phyloP scores from a whole-genome alignment of 176 grass and related monocot species.

The Dactylis glomerata region DNA sequence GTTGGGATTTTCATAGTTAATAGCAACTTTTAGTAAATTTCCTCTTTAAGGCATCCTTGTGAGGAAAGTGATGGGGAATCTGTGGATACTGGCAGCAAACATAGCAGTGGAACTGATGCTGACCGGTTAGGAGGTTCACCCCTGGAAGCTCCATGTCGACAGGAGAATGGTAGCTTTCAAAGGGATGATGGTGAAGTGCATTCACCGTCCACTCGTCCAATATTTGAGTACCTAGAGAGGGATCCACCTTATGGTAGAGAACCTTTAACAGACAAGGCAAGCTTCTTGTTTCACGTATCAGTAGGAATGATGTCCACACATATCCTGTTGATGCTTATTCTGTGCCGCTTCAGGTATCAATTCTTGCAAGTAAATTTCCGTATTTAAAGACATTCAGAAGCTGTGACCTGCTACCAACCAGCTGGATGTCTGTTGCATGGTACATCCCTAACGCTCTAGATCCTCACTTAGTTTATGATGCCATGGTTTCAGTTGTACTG shows the following conservation, averaged over 20 bases:
- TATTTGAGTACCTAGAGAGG: constrained; percentile 81
- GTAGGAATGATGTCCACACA: constrained; percentile 3
- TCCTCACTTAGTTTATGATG: background rate
- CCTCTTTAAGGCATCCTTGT: constrained; percentile 56
- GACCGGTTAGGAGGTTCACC: constrained; percentile 39
- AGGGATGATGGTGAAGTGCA: constrained; percentile 47
- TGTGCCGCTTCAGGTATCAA: constrained; percentile 57
- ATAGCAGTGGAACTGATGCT: constrained; percentile 52
- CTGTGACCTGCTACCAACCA: constrained; percentile 68
- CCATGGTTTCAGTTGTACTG: background rate
- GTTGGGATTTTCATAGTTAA: background rate
- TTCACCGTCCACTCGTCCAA: constrained; percentile 37
- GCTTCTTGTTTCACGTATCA: constrained; percentile 5
- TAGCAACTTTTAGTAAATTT: constrained; percentile 40
- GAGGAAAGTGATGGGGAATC: constrained; percentile 76
- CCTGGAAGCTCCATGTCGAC: constrained; percentile 25
- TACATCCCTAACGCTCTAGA: constrained; percentile 30
- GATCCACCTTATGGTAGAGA: constrained; percentile 82
- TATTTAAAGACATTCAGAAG: constrained; percentile 77
- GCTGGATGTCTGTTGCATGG: constrained; percentile 99
- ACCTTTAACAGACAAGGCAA: constrained; percentile 91
- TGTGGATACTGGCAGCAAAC: constrained; percentile 68
- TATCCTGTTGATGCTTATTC: constrained; percentile 25
- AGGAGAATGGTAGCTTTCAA: constrained; percentile 39
- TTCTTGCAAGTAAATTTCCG: constrained; percentile 83